Evolutionary conservation across 805 yeast genomes (phyloP).

Genomic region (Scheffersomyces spartinae): DNA sequence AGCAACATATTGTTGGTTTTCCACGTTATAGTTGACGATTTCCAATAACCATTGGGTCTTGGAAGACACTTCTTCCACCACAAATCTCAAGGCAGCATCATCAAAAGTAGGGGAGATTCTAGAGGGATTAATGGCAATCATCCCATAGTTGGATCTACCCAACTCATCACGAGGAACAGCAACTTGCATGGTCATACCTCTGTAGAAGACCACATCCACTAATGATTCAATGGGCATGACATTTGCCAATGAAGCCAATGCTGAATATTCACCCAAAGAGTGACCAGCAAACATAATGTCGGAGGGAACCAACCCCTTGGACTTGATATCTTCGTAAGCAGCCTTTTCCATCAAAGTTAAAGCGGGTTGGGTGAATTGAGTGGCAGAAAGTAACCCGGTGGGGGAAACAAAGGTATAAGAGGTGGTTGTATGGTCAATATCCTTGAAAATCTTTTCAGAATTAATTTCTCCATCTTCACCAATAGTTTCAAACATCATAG

Average conservation of each 20-base stretch:
- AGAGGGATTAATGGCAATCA: conserved; percentile 97
- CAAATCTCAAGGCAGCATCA: conserved; percentile 90
- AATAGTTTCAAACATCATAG: conserved; percentile 96
- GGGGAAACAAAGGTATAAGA: conserved; percentile 86
- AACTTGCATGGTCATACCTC: conserved; percentile 99
- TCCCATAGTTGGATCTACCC: conserved; percentile 98
- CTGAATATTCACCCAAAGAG: conserved; percentile 98
- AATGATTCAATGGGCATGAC: conserved; percentile 97
- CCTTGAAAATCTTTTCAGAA: conserved; percentile 93
- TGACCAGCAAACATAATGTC: conserved; percentile 97
- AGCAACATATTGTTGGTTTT: conserved; percentile 95
- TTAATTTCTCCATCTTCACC: conserved; percentile 72
- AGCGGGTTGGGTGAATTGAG: conserved; percentile 99
- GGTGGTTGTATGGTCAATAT: conserved; percentile 68
- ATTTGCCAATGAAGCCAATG: conserved; percentile 92
- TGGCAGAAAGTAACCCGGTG: conserved; percentile 90
- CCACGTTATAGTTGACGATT: conserved; percentile 97
- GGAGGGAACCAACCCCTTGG: conserved; percentile 89
- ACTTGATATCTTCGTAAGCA: conserved; percentile 91
- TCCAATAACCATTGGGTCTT: conserved; percentile 91
- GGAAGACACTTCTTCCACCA: conserved; percentile 75
- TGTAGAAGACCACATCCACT: conserved; percentile 95
- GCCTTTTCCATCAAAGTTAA: conserved; percentile 99
- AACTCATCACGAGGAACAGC: conserved; percentile 95
- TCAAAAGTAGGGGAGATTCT: conserved; percentile 81